Evolutionary conservation across 495 filamentous ascomycete genomes (phyloP), one percentile per base, ranked within the genome.

Genomic region (Talaromyces borbonicus): DNA sequence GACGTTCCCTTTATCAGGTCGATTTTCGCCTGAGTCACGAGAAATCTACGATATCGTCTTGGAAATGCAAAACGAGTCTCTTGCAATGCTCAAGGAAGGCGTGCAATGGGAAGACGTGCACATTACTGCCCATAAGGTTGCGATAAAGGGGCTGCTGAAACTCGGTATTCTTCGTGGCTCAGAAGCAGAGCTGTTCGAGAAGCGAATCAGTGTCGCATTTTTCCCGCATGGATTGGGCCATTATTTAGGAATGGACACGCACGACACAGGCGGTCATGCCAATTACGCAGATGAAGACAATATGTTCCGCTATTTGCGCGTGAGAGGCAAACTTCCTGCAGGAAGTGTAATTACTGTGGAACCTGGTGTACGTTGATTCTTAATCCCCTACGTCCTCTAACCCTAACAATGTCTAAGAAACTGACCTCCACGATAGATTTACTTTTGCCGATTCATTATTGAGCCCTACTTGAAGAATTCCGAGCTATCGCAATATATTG

Each of bases 371-470:
- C 62, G 79, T 60, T n/a, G 19, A 36, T 25, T 35, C 12, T 18
- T 20, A 9, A n/a, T 29, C 19, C 27, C 12, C 16, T 18, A 25
- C 9, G 1, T 14, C 31, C 1, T 15, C 38, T 32, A 14, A 23
- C 25, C 12, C 19, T 24, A 8, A 51, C 33, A 22, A 23, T 31
- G 18, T 22, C n/a, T n/a, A n/a, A n/a, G n/a, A n/a, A n/a, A n/a
- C n/a, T n/a, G n/a, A n/a, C n/a, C n/a, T n/a, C n/a, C n/a, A n/a
- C n/a, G n/a, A 18, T 48, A 81, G 78, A 81, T 95, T 43, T 96
- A 95, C 59, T 99, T 97, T 59, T 95, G 90, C 61, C 74, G 78
- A 33, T 97, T 90, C 57, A 95, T 96, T 49, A 85, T 98, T 50
- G 79, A 84, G 38, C 89, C 87, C 5, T 90, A 80, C 58, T 57